These are phyloP conservation scores for Aspergillus jensenii DNA, from an alignment of 2,329 filamentous ascomycete species.

Conservation along the genomic window DNA sequence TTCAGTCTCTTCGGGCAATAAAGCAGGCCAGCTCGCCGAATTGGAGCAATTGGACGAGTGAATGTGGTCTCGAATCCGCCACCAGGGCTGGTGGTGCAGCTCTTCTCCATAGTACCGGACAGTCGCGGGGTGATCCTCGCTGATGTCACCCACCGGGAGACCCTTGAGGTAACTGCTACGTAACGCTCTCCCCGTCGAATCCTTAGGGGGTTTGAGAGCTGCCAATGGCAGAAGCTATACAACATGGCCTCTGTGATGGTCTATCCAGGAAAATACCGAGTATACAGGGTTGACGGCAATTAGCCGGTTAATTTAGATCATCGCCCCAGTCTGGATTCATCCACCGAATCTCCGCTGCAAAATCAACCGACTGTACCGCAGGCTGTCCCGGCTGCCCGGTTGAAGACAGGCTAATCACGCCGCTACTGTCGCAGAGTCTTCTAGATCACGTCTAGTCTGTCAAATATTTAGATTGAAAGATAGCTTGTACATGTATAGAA, in stretches of 20 bases:
- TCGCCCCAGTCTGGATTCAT: not conserved
- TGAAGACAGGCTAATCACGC: not conserved
- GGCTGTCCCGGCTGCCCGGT: not conserved
- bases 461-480: not conserved
- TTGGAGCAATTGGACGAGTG: not conserved
- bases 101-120: not conserved
- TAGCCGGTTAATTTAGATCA: constrained; percentile 21
- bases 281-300: not conserved
- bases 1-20: not conserved
- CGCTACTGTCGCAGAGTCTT: not conserved
- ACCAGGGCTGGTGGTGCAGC: not conserved
- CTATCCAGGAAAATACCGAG: not conserved
- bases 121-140: constrained; percentile 5
- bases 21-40: not conserved
- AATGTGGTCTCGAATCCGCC: too few species aligned
- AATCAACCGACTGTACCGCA: constrained; percentile 2
- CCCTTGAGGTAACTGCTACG: constrained; percentile 3
- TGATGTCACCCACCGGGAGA: constrained; percentile 4
- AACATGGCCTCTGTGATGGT: too few species aligned
- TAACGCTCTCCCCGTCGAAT: not conserved
- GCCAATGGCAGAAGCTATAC: too few species aligned
- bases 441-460: not conserved
- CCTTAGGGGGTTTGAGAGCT: too few species aligned
- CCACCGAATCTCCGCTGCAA: not conserved
- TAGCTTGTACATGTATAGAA: not conserved